Conservation (phyloP, 2,329 filamentous ascomycete species). For the Coniella lustricola region DNA sequence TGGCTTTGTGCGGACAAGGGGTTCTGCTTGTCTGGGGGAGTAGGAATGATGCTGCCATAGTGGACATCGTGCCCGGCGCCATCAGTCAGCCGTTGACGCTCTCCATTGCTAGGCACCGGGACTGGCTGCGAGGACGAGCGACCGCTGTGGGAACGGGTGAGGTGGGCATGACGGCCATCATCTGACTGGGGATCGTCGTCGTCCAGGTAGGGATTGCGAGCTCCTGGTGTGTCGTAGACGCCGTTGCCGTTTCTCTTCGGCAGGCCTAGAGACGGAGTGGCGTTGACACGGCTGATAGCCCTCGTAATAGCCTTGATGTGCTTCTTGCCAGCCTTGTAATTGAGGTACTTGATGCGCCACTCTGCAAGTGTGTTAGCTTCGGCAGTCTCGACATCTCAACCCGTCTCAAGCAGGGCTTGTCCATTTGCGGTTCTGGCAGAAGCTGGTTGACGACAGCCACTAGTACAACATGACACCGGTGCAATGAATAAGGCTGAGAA, state of each 20-base stretch:
- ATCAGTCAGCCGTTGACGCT: constrained; percentile 35
- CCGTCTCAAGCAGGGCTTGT: neutral
- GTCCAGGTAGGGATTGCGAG: too few species aligned
- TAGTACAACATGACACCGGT: too few species aligned
- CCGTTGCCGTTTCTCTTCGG: constrained; percentile 26
- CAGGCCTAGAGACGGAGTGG: constrained; percentile 36
- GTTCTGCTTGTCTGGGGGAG: constrained; percentile 27
- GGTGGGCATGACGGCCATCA: constrained; percentile 19
- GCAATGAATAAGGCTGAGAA: too few species aligned
- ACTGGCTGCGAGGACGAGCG: constrained; percentile 17
- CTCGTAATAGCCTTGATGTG: constrained; percentile 76
- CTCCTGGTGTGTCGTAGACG: constrained; percentile 19
- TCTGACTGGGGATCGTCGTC: neutral
- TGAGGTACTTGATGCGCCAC: constrained; percentile 89
- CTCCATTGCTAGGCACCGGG: constrained; percentile 21
- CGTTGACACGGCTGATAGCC: constrained; percentile 58
- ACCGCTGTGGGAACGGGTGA: constrained; percentile 23
- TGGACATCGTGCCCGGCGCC: constrained; percentile 32
- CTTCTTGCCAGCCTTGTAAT: constrained; percentile 96
- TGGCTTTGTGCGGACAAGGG: constrained; percentile 17
- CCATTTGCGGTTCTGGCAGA: neutral
- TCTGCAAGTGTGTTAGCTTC: constrained; percentile 39
- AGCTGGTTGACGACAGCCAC: too few species aligned
- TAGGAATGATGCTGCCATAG: constrained; percentile 47
- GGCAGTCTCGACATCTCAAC: neutral